Percentiles rank a stretch among this genome's conserved stretches.
Conservation (phyloP, 1,139 yeast genomes). For the Meyerozyma carpophila region DNA sequence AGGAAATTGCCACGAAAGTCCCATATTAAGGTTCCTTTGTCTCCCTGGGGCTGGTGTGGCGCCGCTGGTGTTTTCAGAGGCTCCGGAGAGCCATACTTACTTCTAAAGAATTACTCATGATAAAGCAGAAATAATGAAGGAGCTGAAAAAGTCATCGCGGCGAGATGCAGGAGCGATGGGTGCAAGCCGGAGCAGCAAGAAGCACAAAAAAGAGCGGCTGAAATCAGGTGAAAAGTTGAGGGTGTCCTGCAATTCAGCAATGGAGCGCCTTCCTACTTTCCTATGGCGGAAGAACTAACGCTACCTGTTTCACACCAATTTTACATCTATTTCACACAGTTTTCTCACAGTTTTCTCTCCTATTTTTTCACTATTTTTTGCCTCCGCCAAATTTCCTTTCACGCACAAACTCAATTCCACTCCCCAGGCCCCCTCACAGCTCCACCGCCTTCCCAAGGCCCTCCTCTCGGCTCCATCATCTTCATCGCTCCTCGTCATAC, state of each 20-base stretch:
- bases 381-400: too few species aligned
- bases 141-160: constrained; percentile 7
- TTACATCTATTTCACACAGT: too few species aligned
- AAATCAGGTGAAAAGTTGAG: too few species aligned
- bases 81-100: constrained; percentile 28
- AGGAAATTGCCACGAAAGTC: neutral
- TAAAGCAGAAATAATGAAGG: neutral
- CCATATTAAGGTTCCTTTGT: neutral
- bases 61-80: neutral
- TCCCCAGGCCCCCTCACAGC: neutral
- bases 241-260: too few species aligned
- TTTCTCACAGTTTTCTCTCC: too few species aligned
- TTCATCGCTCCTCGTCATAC: neutral
- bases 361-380: too few species aligned
- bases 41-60: neutral
- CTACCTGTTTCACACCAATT: too few species aligned
- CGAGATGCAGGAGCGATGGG: constrained; percentile 8
- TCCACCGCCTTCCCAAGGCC: neutral
- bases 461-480: neutral
- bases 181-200: neutral
- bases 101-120: constrained; percentile 46
- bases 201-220: too few species aligned
- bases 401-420: too few species aligned
- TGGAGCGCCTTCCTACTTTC: too few species aligned
- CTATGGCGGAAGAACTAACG: too few species aligned